Percentiles rank a stretch among this genome's conserved stretches.
phyloP scores from a whole-genome alignment of 2,329 filamentous ascomycete species.

The Penicillium rolfsii region DNA sequence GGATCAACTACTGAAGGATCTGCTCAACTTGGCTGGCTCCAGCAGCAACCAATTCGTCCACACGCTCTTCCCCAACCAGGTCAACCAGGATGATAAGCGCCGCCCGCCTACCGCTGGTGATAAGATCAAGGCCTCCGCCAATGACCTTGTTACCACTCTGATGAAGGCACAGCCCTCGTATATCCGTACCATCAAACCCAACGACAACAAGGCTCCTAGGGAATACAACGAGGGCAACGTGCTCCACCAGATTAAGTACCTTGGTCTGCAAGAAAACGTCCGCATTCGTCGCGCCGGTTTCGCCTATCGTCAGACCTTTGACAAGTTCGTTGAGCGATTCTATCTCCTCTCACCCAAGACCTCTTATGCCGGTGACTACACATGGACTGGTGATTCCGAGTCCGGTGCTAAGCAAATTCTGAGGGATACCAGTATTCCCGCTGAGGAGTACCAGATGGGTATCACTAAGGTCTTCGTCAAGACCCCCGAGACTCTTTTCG shows the following conservation, averaged over 20 bases:
- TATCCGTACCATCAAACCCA: constrained; percentile 98
- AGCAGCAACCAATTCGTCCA: constrained; percentile 88
- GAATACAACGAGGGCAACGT: constrained; percentile 94
- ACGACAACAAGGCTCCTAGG: constrained; percentile 94
- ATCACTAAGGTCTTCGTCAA: constrained; percentile 98
- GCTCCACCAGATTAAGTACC: constrained; percentile 97
- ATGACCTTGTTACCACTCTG: constrained; percentile 88
- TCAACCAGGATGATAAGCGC: constrained; percentile 94
- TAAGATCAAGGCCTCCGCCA: constrained; percentile 92
- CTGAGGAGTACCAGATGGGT: constrained; percentile 96
- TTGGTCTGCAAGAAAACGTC: constrained; percentile 98
- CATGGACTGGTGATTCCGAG: constrained; percentile 86
- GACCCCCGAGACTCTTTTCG: constrained; percentile 94
- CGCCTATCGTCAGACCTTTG: constrained; percentile 93
- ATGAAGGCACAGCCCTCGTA: constrained; percentile 98
- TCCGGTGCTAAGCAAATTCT: constrained; percentile 89
- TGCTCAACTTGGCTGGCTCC: constrained; percentile 81
- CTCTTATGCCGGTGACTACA: constrained; percentile 96
- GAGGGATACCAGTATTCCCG: constrained; percentile 92
- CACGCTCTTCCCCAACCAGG: constrained; percentile 84
- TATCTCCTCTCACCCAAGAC: constrained; percentile 93
- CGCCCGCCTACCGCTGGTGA: constrained; percentile 93
- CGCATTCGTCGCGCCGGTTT: constrained; percentile 95
- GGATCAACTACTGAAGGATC: constrained; percentile 91
- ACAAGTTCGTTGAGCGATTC: constrained; percentile 97